Percentiles rank a stretch among this genome's conserved stretches.
These are phyloP conservation scores for Globisporangium acanthophoron DNA, from an alignment of 352 stramenopile species.

Conservation along the genomic window DNA sequence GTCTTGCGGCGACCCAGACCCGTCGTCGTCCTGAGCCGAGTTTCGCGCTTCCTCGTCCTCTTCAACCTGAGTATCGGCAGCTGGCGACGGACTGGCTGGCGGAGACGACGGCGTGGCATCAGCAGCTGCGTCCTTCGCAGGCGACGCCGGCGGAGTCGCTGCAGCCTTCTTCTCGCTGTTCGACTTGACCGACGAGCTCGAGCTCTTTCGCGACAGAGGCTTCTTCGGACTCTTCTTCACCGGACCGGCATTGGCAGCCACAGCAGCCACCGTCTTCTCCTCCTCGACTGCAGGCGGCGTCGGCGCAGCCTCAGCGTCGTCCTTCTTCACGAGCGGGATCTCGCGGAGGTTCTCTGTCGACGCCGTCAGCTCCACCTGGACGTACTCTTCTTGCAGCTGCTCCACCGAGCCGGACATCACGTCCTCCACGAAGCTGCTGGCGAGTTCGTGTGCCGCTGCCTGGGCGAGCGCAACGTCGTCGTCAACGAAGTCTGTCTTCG, in stretches of 20 bases:
- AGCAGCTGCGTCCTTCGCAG: conserved; percentile 11
- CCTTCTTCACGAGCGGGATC: conserved; percentile 13
- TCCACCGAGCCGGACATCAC: conserved; percentile 38
- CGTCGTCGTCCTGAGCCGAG: conserved; percentile 15
- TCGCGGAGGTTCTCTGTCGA: conserved; percentile 31
- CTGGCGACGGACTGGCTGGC: conserved; percentile 3
- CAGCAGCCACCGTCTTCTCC: not conserved
- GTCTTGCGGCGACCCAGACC: conserved; percentile 12
- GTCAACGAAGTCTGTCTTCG: conserved; percentile 13
- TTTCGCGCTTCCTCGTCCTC: conserved; percentile 14
- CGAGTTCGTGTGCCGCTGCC: conserved; percentile 26
- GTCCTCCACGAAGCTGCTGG: conserved; percentile 33
- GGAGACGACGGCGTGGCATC: conserved; percentile 19
- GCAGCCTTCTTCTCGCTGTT: conserved; percentile 20
- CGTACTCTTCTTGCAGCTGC: conserved; percentile 56
- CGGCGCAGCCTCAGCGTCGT: not conserved
- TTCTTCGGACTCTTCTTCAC: conserved; percentile 20
- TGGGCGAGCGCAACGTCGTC: conserved; percentile 27
- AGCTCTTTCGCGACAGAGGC: conserved; percentile 18
- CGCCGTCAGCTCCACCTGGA: conserved; percentile 59
- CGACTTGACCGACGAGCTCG: conserved; percentile 16
- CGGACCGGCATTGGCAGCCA: conserved; percentile 4
- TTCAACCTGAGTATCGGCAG: not conserved
- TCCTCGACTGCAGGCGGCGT: conserved; percentile 1
- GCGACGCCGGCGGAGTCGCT: conserved; percentile 4